Conservation (phyloP, 345 rosid genomes). For the Conringia planisiliqua region DNA sequence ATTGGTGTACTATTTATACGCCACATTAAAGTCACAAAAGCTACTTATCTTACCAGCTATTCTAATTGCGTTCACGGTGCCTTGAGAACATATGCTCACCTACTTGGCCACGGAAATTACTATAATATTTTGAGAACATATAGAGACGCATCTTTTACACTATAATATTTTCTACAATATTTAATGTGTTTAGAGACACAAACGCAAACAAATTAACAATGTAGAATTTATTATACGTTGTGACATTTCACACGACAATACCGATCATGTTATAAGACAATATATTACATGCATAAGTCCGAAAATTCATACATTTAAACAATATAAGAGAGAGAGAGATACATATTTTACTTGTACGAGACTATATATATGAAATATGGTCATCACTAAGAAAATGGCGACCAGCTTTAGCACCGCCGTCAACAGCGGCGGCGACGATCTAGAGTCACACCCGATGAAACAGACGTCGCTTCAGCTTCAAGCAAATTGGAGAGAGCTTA, state of each 20-base stretch:
- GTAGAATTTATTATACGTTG: not conserved
- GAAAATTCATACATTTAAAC: not conserved
- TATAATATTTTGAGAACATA: not conserved
- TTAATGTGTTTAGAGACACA: not conserved
- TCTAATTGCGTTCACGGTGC: not conserved
- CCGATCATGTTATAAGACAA: not conserved
- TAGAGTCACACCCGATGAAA: not conserved
- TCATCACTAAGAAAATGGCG: not conserved
- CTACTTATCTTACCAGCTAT: not conserved
- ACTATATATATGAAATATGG: not conserved
- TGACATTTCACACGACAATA: not conserved
- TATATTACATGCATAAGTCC: not conserved
- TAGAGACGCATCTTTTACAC: not conserved
- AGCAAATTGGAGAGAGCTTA: constrained; percentile 3
- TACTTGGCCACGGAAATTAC: not conserved
- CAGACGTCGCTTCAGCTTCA: not conserved
- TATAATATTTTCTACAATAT: not conserved
- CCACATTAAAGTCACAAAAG: not conserved
- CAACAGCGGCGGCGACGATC: not conserved
- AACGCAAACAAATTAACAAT: not conserved
- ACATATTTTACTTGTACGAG: too few relatives aligned
- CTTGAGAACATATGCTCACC: not conserved
- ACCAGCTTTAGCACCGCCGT: not conserved
- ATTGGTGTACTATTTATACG: not conserved
- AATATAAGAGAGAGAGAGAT: not conserved